phyloP scores from a whole-genome alignment of 345 rosid species.

The Atalantia buxifolia region DNA sequence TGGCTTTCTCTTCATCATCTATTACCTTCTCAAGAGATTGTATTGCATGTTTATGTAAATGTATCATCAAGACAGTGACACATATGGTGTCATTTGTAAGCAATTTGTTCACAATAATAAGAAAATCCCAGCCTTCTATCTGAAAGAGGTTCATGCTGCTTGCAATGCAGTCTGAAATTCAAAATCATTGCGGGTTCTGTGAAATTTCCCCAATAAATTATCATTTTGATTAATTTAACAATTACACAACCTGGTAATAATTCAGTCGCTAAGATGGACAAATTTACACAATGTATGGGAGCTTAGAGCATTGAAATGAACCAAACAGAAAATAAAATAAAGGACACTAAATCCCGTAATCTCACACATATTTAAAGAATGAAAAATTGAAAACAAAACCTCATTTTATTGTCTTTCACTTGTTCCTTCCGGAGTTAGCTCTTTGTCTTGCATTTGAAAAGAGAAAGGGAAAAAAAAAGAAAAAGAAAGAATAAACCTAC shows the following conservation, averaged over 20 bases:
- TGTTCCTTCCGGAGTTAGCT: background rate
- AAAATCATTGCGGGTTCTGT: background rate
- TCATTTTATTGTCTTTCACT: background rate
- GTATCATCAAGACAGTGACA: background rate
- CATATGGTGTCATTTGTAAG: background rate
- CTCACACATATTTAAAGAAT: background rate
- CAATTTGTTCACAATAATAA: background rate
- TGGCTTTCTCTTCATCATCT: constrained; percentile 23
- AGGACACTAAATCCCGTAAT: background rate
- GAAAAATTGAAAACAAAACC: background rate
- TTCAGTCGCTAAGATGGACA: background rate
- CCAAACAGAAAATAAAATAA: background rate
- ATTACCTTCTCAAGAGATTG: constrained; percentile 28
- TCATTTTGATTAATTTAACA: background rate
- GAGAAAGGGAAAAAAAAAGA: too few species aligned
- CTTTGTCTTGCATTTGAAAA: background rate
- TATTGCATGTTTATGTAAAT: constrained; percentile 5
- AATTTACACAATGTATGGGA: background rate
- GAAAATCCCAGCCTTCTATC: background rate
- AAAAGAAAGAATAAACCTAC: background rate
- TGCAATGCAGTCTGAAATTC: background rate
- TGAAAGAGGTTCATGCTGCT: background rate
- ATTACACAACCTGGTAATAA: background rate
- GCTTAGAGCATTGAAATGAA: background rate
- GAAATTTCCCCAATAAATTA: background rate